phyloP scores from a whole-genome alignment of 176 grass and related monocot species.

The Rhynchospora breviuscula region DNA sequence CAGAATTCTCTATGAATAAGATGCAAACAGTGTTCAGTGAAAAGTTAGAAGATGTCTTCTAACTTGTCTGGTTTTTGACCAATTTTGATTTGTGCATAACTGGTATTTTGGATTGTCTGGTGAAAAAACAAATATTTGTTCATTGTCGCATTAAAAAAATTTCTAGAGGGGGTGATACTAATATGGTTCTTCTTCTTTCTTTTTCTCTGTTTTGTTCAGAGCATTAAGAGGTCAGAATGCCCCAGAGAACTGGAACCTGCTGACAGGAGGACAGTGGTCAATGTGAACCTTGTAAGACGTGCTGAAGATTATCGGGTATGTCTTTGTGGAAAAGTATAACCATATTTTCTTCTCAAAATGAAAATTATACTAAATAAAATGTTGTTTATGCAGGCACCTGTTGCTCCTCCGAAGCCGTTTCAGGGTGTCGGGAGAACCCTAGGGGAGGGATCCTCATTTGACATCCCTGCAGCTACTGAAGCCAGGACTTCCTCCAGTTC shows the following conservation, averaged over 20 bases:
- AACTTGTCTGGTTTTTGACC: background rate
- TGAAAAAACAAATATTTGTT: background rate
- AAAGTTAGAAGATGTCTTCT: background rate
- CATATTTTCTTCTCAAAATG: background rate
- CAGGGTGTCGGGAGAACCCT: slow-evolving; percentile 88
- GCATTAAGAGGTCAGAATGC: slow-evolving; percentile 68
- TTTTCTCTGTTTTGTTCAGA: slow-evolving; percentile 34
- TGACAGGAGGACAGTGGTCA: slow-evolving; percentile 55
- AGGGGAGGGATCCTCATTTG: slow-evolving; percentile 43
- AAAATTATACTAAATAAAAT: slow-evolving; percentile 10
- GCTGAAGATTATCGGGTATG: slow-evolving; percentile 51
- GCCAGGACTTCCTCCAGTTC: slow-evolving; percentile 32
- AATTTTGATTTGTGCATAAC: background rate
- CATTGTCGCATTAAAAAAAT: background rate
- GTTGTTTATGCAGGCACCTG: slow-evolving; percentile 46
- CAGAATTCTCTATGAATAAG: background rate
- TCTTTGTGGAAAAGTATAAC: background rate
- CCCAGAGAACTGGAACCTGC: slow-evolving; percentile 68
- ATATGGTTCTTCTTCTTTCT: background rate
- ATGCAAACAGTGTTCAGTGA: background rate
- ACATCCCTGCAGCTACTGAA: slow-evolving; percentile 21
- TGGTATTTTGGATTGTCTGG: background rate
- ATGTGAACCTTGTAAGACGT: slow-evolving; percentile 73
- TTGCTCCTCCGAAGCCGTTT: slow-evolving; percentile 41
- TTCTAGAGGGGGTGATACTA: background rate